phyloP scores from a whole-genome alignment of 176 grass and related monocot genomes.

The Eragrostis nindensis region DNA sequence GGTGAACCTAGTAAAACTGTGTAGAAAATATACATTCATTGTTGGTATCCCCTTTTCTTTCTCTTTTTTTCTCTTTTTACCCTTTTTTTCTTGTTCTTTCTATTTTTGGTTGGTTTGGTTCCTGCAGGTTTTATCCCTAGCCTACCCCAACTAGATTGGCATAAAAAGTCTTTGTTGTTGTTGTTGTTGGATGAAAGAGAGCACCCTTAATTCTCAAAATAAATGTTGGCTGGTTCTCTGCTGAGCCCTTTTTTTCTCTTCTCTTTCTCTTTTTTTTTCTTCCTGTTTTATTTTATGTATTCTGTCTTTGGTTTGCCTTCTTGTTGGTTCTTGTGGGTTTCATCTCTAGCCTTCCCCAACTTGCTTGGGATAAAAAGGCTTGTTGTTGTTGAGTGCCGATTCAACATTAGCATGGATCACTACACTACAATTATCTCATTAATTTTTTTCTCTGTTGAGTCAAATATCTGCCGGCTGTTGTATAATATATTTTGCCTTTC shows the following conservation, averaged over 20 bases:
- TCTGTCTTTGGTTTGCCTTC: too few relatives aligned
- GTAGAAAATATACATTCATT: constrained; percentile 15
- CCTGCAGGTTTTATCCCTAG: too few relatives aligned
- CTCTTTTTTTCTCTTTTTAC: too few relatives aligned
- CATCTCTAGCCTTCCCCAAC: too few relatives aligned
- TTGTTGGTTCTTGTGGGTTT: too few relatives aligned
- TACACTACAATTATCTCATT: not conserved
- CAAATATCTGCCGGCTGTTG: not conserved
- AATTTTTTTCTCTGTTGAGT: constrained; percentile 1
- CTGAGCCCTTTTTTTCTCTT: not conserved
- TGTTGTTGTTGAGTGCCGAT: not conserved
- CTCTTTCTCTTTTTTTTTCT: too few relatives aligned
- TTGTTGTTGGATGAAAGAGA: not conserved
- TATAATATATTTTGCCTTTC: not conserved
- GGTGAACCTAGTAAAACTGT: not conserved
- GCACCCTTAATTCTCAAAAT: constrained; percentile 7
- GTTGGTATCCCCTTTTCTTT: too few relatives aligned
- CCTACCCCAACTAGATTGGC: too few relatives aligned
- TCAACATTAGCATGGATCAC: not conserved
- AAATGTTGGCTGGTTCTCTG: not conserved
- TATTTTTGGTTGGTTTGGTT: too few relatives aligned
- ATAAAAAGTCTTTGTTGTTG: too few relatives aligned
- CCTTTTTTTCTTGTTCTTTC: too few relatives aligned
- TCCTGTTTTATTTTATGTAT: too few relatives aligned
- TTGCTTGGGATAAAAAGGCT: not conserved